Evolutionary conservation across 2,329 filamentous ascomycete genomes (phyloP).

Genomic region (Epichloe coenophiala): DNA sequence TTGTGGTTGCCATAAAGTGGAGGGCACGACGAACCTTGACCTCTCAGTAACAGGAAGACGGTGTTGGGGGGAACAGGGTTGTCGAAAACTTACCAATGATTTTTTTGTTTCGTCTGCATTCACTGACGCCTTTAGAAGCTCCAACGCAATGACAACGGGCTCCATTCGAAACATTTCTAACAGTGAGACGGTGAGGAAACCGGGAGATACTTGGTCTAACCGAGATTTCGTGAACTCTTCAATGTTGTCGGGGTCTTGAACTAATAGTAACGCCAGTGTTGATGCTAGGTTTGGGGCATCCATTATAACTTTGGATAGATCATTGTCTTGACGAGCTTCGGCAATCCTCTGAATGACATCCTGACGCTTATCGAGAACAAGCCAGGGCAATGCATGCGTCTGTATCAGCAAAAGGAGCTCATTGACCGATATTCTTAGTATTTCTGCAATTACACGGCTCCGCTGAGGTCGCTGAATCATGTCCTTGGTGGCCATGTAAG

Average conservation of each 20-base stretch:
- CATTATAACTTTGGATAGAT: constrained; percentile 42
- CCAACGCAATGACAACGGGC: constrained; percentile 61
- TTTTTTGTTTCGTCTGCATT: constrained; percentile 48
- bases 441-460: constrained; percentile 63
- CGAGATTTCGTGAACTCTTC: constrained; percentile 56
- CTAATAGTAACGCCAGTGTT: constrained; percentile 45
- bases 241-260: constrained; percentile 41
- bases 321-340: constrained; percentile 56
- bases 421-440: constrained; percentile 62
- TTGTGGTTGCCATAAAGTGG: constrained; percentile 29
- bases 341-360: constrained; percentile 75
- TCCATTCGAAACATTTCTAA: constrained; percentile 60
- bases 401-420: constrained; percentile 67
- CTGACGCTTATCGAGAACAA: constrained; percentile 64
- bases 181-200: constrained; percentile 54
- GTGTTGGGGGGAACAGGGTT: neutral
- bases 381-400: constrained; percentile 68
- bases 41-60: neutral
- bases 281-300: constrained; percentile 43
- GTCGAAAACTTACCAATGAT: constrained; percentile 37
- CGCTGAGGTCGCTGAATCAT: constrained; percentile 70
- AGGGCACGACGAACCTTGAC: constrained; percentile 35
- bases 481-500: constrained; percentile 71
- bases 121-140: constrained; percentile 68
- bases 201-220: constrained; percentile 53